Evolutionary conservation across 352 stramenopile species (phyloP).

Genomic region (Phytophthora tentaculata): DNA sequence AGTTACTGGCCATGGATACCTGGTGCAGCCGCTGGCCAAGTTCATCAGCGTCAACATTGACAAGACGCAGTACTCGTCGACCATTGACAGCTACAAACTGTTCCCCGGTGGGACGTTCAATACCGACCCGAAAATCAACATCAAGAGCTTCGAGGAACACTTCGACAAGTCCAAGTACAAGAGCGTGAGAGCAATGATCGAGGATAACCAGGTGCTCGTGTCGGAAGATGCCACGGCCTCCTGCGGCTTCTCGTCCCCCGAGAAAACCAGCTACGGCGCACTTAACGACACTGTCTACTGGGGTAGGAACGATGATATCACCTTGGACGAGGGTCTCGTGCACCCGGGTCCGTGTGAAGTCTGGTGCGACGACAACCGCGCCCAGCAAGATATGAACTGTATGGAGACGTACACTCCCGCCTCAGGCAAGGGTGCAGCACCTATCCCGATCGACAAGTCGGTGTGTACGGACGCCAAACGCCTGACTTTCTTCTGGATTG

Average conservation of each 20-base stretch:
- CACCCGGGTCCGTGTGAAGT: slow-evolving; percentile 55
- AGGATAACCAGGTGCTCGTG: slow-evolving; percentile 44
- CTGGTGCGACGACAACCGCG: slow-evolving; percentile 49
- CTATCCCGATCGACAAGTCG: slow-evolving; percentile 46
- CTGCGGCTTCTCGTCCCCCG: slow-evolving; percentile 53
- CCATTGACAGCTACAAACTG: slow-evolving; percentile 45
- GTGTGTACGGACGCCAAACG: slow-evolving; percentile 43
- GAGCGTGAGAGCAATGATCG: slow-evolving; percentile 44
- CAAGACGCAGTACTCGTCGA: slow-evolving; percentile 50
- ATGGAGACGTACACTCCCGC: slow-evolving; percentile 35
- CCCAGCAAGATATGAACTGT: slow-evolving; percentile 48
- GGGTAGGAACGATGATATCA: slow-evolving; percentile 41
- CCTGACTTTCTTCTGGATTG: slow-evolving; percentile 64
- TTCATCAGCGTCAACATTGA: slow-evolving; percentile 44
- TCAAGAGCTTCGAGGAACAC: slow-evolving; percentile 43
- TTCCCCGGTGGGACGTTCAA: slow-evolving; percentile 47
- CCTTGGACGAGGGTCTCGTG: slow-evolving; percentile 39
- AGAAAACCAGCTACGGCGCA: slow-evolving; percentile 36
- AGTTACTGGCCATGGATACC: slow-evolving; percentile 41
- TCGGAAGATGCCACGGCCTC: slow-evolving; percentile 28
- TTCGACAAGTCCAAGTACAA: slow-evolving; percentile 52
- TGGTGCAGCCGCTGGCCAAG: slow-evolving; percentile 46
- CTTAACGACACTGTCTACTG: slow-evolving; percentile 51
- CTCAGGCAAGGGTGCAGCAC: slow-evolving; percentile 29
- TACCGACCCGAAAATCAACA: slow-evolving; percentile 35